A percentile compares a stretch with the other conserved stretches of the same genome.
Evolutionary conservation across 768 basidiomycete genomes (phyloP).

Genomic region (Tricholoma sp.): DNA sequence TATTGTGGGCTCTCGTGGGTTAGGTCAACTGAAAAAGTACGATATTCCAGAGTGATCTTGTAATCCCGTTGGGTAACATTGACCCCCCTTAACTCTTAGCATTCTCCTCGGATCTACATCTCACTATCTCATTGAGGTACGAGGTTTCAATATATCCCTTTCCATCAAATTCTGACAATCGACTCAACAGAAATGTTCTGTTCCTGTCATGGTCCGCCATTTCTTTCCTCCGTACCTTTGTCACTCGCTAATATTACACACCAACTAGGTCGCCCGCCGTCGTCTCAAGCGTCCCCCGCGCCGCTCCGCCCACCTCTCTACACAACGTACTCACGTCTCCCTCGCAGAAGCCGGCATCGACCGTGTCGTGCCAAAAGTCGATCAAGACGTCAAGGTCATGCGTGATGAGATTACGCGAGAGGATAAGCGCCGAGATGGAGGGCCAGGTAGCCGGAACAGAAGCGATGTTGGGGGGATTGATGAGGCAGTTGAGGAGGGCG

Average conservation of each 20-base stretch:
- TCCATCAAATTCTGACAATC: background rate
- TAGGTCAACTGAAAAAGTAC: constrained; percentile 84
- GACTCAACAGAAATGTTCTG: constrained; percentile 70
- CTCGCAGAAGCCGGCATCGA: constrained; percentile 89
- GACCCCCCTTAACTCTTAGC: constrained; percentile 32
- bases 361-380: constrained; percentile 79
- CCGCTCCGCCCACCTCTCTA: constrained; percentile 74
- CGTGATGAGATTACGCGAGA: constrained; percentile 71
- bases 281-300: constrained; percentile 84
- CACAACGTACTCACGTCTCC: constrained; percentile 76
- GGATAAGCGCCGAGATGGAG: constrained; percentile 45
- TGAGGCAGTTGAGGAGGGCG: constrained; percentile 24
- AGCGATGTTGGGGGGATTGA: constrained; percentile 12
- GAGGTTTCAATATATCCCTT: constrained; percentile 9
- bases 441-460: constrained; percentile 21
- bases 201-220: constrained; percentile 78
- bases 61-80: background rate
- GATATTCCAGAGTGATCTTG: constrained; percentile 16
- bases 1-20: constrained; percentile 91
- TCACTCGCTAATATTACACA: background rate
- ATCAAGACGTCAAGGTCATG: constrained; percentile 79
- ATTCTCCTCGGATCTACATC: constrained; percentile 93
- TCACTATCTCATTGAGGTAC: constrained; percentile 84
- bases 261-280: constrained; percentile 64
- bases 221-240: background rate